Conservation (phyloP, 2,329 filamentous ascomycete genomes). For the Neodidymelliopsis sp. region DNA sequence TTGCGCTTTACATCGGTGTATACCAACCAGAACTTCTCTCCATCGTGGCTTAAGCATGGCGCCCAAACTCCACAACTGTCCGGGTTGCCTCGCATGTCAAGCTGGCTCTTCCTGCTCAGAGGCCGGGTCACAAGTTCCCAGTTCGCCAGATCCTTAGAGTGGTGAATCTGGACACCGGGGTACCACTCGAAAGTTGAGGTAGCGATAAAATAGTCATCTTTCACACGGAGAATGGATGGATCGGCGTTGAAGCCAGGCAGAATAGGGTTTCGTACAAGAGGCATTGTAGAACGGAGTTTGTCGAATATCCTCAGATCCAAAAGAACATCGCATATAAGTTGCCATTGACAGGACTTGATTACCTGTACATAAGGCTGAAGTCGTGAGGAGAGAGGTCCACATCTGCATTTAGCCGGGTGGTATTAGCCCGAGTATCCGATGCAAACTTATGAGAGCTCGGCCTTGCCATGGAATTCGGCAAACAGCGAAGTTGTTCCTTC, state of each 20-base stretch:
- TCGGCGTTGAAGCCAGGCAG: conserved; percentile 69
- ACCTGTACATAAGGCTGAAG: conserved; percentile 17
- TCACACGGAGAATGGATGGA: conserved; percentile 62
- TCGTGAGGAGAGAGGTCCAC: conserved; percentile 16
- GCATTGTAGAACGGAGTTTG: conserved; percentile 31
- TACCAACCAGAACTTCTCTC: conserved; percentile 67
- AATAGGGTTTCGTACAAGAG: conserved; percentile 58
- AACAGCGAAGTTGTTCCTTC: too few species aligned
- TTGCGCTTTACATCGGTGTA: conserved; percentile 73
- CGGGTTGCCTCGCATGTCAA: conserved; percentile 61
- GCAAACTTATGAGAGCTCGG: background rate
- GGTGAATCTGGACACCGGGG: conserved; percentile 67
- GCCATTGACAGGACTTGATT: background rate
- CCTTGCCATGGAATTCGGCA: background rate
- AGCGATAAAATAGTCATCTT: conserved; percentile 63
- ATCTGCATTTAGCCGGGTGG: conserved; percentile 15
- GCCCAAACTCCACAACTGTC: conserved; percentile 67
- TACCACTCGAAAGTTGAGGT: conserved; percentile 71
- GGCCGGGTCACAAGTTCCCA: conserved; percentile 64
- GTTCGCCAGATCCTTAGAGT: conserved; percentile 61
- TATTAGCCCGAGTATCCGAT: conserved; percentile 12
- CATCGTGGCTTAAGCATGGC: conserved; percentile 69
- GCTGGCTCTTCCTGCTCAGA: conserved; percentile 59
- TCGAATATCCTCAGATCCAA: too few species aligned
- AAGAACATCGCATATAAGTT: conserved; percentile 4